These are phyloP conservation scores for Colletotrichum brevisporum DNA, from an alignment of 2,329 filamentous ascomycete genomes.

Conservation along the genomic window DNA sequence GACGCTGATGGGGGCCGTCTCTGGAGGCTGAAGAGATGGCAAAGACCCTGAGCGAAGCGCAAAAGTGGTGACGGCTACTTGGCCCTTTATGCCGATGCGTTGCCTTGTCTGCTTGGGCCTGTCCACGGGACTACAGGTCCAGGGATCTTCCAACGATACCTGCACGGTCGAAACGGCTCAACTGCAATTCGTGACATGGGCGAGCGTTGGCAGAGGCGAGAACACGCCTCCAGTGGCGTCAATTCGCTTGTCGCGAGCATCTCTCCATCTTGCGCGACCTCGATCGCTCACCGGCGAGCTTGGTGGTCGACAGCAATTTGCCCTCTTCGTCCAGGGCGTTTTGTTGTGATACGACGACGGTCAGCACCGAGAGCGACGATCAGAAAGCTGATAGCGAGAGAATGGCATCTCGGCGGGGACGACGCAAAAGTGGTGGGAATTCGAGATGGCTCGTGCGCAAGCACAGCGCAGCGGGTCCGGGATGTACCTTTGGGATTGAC, in stretches of 20 bases:
- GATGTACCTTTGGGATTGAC: neutral
- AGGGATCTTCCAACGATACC: constrained; percentile 36
- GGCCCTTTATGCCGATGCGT: constrained; percentile 15
- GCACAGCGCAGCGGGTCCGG: neutral
- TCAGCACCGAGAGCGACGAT: constrained; percentile 4
- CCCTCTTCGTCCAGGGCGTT: neutral
- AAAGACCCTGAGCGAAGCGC: constrained; percentile 18
- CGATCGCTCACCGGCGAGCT: neutral
- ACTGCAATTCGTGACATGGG: constrained; percentile 14
- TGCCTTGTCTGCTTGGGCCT: constrained; percentile 17
- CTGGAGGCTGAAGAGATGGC: neutral
- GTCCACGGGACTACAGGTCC: constrained; percentile 26
- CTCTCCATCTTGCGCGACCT: constrained; percentile 1
- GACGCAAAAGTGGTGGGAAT: constrained; percentile 22
- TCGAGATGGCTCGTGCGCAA: constrained; percentile 22
- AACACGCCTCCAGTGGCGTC: constrained; percentile 1
- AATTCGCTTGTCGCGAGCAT: neutral
- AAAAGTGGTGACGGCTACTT: constrained; percentile 3
- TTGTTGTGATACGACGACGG: neutral
- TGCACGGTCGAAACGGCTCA: constrained; percentile 29
- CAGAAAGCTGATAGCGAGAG: constrained; percentile 30
- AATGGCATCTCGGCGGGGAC: constrained; percentile 23
- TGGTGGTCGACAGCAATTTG: neutral
- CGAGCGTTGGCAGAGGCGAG: constrained; percentile 27
- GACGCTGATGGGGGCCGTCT: constrained; percentile 11